Percentiles rank a stretch among this genome's conserved stretches.
Conservation (phyloP, 768 basidiomycete genomes). For the Lactarius psammicola region DNA sequence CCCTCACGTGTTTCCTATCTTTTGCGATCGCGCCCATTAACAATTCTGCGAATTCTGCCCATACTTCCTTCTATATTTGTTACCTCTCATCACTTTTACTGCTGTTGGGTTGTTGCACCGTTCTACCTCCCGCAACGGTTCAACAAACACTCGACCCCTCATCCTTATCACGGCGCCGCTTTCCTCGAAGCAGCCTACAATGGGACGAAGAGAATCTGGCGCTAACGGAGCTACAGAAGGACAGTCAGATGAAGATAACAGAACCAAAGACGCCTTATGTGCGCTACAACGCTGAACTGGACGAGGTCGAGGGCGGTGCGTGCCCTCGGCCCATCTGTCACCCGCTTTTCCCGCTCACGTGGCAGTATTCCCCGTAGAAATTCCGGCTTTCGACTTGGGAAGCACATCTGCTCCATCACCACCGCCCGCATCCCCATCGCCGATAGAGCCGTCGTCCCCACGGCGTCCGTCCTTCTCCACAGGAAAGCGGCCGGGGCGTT, state of each 20-base stretch:
- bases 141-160: neutral
- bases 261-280: conserved; percentile 98
- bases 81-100: neutral
- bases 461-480: conserved; percentile 75
- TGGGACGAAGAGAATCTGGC: conserved; percentile 97
- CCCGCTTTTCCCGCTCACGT: neutral
- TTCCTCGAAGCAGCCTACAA: conserved; percentile 57
- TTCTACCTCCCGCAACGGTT: neutral
- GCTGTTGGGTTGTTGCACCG: neutral
- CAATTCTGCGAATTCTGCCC: neutral
- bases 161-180: neutral
- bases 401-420: conserved; percentile 34
- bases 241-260: conserved; percentile 97
- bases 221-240: conserved; percentile 89
- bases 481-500: conserved; percentile 50
- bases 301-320: conserved; percentile 78
- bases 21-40: conserved; percentile 3
- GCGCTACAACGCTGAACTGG: conserved; percentile 84
- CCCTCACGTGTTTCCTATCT: conserved; percentile 23
- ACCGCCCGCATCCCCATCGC: conserved; percentile 19
- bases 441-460: conserved; percentile 50
- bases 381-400: conserved; percentile 71
- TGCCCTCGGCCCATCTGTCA: conserved; percentile 30
- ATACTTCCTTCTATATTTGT: neutral
- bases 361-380: conserved; percentile 50